phyloP scores from a whole-genome alignment of 2,329 filamentous ascomycete genomes.

The Tympanopsis confertula region DNA sequence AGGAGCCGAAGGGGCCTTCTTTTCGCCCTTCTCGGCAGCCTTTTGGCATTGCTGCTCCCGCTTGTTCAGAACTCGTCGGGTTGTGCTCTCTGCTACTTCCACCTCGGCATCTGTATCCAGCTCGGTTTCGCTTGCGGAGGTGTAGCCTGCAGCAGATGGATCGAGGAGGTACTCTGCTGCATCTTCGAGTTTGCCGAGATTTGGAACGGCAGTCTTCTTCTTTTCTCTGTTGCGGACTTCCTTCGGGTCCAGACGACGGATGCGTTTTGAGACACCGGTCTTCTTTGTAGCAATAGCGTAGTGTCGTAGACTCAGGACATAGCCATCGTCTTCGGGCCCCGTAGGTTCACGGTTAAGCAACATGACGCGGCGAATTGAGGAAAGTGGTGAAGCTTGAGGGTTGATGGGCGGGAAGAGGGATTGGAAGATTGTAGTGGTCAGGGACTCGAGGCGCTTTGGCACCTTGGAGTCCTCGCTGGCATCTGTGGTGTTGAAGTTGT shows the following conservation, averaged over 20 bases:
- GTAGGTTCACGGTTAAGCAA: neutral
- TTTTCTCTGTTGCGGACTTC: neutral
- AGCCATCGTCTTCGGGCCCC: neutral
- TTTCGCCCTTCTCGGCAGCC: constrained; percentile 1
- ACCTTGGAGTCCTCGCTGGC: neutral
- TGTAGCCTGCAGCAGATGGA: constrained; percentile 1
- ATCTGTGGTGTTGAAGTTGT: neutral
- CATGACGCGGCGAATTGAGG: constrained; percentile 1
- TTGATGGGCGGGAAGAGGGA: constrained; percentile 1
- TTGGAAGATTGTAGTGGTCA: neutral
- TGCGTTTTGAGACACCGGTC: constrained; percentile 1
- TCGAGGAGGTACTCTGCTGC: neutral
- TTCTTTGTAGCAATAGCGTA: neutral
- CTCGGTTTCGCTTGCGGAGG: constrained; percentile 1
- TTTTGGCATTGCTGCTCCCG: neutral
- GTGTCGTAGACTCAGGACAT: neutral
- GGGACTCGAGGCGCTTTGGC: neutral
- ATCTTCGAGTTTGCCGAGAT: constrained; percentile 1
- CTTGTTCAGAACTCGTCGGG: neutral
- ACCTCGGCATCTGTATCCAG: constrained; percentile 1
- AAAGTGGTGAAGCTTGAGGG: neutral
- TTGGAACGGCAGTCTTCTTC: neutral
- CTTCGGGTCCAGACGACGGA: neutral
- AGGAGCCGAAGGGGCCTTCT: neutral
- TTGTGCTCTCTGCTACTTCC: neutral